These are phyloP conservation scores for Zopfia rhizophila DNA, from an alignment of 2,329 filamentous ascomycete species.

Conservation along the genomic window DNA sequence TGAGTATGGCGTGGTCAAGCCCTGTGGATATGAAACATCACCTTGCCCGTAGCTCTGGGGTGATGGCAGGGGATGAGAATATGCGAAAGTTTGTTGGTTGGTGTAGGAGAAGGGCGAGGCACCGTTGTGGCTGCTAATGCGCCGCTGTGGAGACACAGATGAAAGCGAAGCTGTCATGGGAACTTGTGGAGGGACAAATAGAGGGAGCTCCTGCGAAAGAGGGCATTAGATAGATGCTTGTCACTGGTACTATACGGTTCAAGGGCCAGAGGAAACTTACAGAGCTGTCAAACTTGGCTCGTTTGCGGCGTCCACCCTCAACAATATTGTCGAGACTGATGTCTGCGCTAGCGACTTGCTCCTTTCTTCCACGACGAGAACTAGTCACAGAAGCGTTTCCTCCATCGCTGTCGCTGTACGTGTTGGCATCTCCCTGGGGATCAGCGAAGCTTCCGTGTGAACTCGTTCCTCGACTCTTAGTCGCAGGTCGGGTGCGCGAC, in stretches of 20 bases:
- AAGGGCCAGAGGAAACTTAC: constrained; percentile 68
- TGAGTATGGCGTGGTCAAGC: constrained; percentile 50
- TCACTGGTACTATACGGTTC: constrained; percentile 14
- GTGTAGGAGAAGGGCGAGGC: constrained; percentile 79
- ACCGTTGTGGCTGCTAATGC: constrained; percentile 76
- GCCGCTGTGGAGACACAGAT: constrained; percentile 92
- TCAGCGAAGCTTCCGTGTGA: constrained; percentile 70
- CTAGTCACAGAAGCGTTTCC: constrained; percentile 76
- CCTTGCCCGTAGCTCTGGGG: constrained; percentile 75
- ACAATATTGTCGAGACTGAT: constrained; percentile 99
- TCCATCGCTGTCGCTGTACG: constrained; percentile 89
- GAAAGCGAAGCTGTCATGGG: constrained; percentile 95
- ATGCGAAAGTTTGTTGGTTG: constrained; percentile 82
- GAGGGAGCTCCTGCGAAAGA: constrained; percentile 80
- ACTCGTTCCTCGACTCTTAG: constrained; percentile 74
- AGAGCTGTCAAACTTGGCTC: constrained; percentile 95
- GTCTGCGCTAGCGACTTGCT: constrained; percentile 91
- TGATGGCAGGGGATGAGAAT: constrained; percentile 81
- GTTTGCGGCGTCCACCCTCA: constrained; percentile 93
- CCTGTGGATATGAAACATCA: constrained; percentile 49
- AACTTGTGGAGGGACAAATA: constrained; percentile 84
- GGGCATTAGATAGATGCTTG: constrained; percentile 34
- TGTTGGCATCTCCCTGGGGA: constrained; percentile 68
- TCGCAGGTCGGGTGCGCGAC: constrained; percentile 69
- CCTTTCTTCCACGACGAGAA: constrained; percentile 79